A percentile compares a stretch with the other conserved stretches of the same genome.
These are phyloP conservation scores for Zasmidium angulare DNA, from an alignment of 2,329 filamentous ascomycete species.

Conservation along the genomic window DNA sequence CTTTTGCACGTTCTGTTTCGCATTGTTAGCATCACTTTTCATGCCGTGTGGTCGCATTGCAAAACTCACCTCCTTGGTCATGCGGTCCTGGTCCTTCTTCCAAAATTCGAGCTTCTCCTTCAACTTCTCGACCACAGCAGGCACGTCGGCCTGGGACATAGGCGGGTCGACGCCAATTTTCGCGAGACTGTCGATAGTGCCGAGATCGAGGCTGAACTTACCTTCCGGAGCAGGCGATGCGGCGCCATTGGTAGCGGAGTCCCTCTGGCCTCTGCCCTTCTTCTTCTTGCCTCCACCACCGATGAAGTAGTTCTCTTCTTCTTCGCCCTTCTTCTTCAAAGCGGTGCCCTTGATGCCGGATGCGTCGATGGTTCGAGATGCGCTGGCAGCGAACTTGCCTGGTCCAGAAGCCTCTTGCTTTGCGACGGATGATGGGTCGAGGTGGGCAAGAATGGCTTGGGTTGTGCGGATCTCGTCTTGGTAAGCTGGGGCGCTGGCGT, in stretches of 20 bases:
- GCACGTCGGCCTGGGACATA: constrained; percentile 79
- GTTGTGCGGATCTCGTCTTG: constrained; percentile 88
- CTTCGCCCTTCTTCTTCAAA: constrained; percentile 75
- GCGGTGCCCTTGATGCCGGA: constrained; percentile 81
- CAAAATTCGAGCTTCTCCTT: constrained; percentile 88
- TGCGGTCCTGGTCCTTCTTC: constrained; percentile 84
- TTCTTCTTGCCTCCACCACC: constrained; percentile 77
- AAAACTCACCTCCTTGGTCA: constrained; percentile 80
- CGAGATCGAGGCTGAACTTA: constrained; percentile 84
- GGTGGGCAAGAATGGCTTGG: constrained; percentile 84
- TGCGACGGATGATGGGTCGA: constrained; percentile 69
- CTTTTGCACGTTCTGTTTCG: constrained; percentile 83
- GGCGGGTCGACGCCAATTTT: constrained; percentile 85
- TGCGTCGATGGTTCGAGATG: constrained; percentile 80
- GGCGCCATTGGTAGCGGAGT: constrained; percentile 63
- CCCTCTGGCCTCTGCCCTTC: constrained; percentile 71
- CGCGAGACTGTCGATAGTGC: constrained; percentile 85
- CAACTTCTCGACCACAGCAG: constrained; percentile 79
- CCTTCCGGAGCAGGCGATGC: constrained; percentile 50
- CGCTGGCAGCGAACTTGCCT: constrained; percentile 74
- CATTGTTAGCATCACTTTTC: constrained; percentile 25
- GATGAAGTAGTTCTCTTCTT: constrained; percentile 80
- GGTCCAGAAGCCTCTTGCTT: constrained; percentile 63
- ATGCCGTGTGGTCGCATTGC: constrained; percentile 3
- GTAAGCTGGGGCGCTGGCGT: constrained; percentile 84